Base-by-base conservation (phyloP, 2,329 filamentous ascomycete genomes). In the Neofusicoccum ribis region DNA sequence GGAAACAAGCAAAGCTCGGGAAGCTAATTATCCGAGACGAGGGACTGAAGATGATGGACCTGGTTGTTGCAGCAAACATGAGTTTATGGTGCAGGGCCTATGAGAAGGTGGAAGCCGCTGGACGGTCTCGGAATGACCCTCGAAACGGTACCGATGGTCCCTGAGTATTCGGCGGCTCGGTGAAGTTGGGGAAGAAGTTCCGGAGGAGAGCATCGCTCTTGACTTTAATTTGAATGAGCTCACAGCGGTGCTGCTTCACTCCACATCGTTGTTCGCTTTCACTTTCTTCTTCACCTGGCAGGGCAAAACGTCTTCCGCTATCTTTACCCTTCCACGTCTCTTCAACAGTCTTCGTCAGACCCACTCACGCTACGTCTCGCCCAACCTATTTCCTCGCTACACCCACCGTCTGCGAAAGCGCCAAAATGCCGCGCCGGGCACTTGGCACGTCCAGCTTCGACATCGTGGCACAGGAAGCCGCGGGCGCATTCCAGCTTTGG, bases 71-170 rank as follows among this genome's bases (percentile, higher is more conserved):
- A 3, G 91, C 93, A 11, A 97, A 97, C 74, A 86, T 99, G 79
- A 92, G 91, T 1, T 81, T 98, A 15, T 99, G 93, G 92, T 98
- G 94, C 93, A 88, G 89, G 71, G 88, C 91, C 3, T 97, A 93
- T 86, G 90, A 92, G 71, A 83, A 80, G 71, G 67, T 65, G 12
- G 68, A 71, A 58, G 65, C 46, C 46, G 63, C 66, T 50, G 54
- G 49, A 17, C 56, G 61, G 49, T 54, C 43, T 23, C 54, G 47
- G 49, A 20, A 60, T 27, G 56, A 60, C n/a, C 43, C 56, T 37
- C 56, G 56, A 47, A 39, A 34, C 46, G 43, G 36, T 34, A 34
- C 46, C 15, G 59, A 52, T 17, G 20, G 27, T 34, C 27, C 39
- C 41, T 59, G n/a, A 59, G 15, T 17, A 20, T 12, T 11, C 41